Evolutionary conservation across 208 protist genomes (phyloP), one percentile per base, ranked within the genome.

Genomic region (Trichomonas vaginalis): DNA sequence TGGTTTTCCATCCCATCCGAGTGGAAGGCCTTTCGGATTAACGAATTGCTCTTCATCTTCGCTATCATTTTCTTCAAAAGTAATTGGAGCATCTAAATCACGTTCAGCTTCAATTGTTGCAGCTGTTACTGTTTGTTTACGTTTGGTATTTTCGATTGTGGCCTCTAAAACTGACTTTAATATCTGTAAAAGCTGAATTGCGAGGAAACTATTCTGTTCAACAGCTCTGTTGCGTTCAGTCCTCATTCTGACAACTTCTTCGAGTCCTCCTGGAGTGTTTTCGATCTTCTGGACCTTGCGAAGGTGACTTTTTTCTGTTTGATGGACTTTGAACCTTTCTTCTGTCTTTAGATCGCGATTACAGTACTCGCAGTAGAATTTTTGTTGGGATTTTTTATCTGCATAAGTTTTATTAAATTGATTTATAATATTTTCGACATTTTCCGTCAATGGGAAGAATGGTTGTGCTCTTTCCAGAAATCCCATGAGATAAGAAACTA

Each of bases 1-100:
- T 45, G 98, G 98, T 95, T 98, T 98, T 47, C 98, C 98, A 96
- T 98, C 98, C 97, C 97, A 98, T 40, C 98, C 98, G 0, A 98
- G 80, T 35, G 98, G 98, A 32, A 98, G 96, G 87, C 98, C 98
- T 49, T 97, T 90, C 17, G 97, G 97, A 92, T 98, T 98, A 95
- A 97, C 97, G 80, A 97, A 97, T 37, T 96, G 96, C 56, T 97
- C 96, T 87, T 97, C 97, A 88, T 96, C 96, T 37, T 92, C 96
- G 42, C 87, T 70, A 42, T 96, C 96, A 47, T 88, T 95, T 48
- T 95, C 96, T n/a, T 96, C 96, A 47, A 92, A 92, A 39, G 46
- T 45, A 51, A 92, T 92, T 39, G 86, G 86, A 51, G 86, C 40
- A 51, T 92, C 86, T 15, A 92, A 42, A 92, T 92, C 35, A 37